A percentile compares a stretch with the other conserved stretches of the same genome.
Conservation (phyloP, 2,329 filamentous ascomycete species). For the Mycocentrospora acerina region DNA sequence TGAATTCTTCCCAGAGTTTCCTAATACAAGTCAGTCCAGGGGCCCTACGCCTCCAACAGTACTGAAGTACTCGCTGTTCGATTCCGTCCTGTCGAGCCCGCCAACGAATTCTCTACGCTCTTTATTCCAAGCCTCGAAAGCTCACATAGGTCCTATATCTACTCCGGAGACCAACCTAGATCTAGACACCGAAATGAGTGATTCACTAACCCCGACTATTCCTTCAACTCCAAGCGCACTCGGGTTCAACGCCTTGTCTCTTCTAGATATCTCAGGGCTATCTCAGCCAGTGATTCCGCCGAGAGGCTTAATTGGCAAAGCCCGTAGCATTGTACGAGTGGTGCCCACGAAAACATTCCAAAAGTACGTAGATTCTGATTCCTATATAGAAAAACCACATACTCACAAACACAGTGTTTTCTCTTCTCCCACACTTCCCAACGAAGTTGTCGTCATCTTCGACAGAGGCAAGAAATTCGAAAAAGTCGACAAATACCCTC, state of each 20-base stretch:
- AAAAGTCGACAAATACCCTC: slow-evolving; percentile 16
- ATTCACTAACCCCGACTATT: not conserved
- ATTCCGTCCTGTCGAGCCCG: not conserved
- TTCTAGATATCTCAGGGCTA: slow-evolving; percentile 4
- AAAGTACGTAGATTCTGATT: slow-evolving; percentile 4
- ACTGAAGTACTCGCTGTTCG: not conserved
- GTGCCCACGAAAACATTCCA: slow-evolving; percentile 5
- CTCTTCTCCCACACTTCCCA: slow-evolving; percentile 4
- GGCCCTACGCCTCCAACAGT: not conserved
- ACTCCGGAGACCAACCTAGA: slow-evolving; percentile 7
- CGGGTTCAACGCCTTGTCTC: slow-evolving; percentile 15
- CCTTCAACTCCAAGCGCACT: slow-evolving; percentile 12
- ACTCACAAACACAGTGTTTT: slow-evolving; percentile 8
- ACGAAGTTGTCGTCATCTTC: slow-evolving; percentile 20
- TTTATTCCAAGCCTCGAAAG: too few species aligned
- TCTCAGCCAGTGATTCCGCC: not conserved
- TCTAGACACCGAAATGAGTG: slow-evolving; percentile 1
- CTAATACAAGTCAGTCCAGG: not conserved
- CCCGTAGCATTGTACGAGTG: slow-evolving; percentile 10
- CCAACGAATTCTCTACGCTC: not conserved
- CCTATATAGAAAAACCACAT: not conserved
- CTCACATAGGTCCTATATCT: not conserved
- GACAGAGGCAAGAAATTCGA: slow-evolving; percentile 14
- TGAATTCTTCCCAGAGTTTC: not conserved
- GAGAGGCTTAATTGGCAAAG: not conserved